Percentiles rank a stretch among this genome's conserved stretches.
These are phyloP conservation scores for Penicillium occitanis DNA, from an alignment of 2,329 filamentous ascomycete genomes.

Conservation along the genomic window DNA sequence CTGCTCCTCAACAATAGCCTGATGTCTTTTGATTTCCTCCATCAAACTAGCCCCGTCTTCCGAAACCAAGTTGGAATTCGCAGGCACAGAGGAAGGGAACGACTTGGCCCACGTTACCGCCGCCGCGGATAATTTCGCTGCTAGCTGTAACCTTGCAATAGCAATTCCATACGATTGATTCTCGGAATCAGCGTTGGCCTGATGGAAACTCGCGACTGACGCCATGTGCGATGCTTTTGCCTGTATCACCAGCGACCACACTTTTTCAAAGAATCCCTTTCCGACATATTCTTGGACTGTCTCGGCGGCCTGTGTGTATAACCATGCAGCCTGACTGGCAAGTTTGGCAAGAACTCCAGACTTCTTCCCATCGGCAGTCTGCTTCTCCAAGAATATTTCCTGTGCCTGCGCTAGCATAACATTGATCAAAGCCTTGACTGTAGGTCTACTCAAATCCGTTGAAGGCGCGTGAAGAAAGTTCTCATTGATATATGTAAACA, in stretches of 20 bases:
- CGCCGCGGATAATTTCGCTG: slow-evolving; percentile 75
- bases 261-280: slow-evolving; percentile 89
- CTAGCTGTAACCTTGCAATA: slow-evolving; percentile 77
- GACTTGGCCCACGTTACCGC: slow-evolving; percentile 72
- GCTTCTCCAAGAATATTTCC: slow-evolving; percentile 96
- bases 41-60: slow-evolving; percentile 72
- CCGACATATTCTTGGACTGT: slow-evolving; percentile 90
- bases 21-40: slow-evolving; percentile 82
- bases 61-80: slow-evolving; percentile 77
- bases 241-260: slow-evolving; percentile 73
- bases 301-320: slow-evolving; percentile 85
- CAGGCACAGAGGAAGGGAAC: slow-evolving; percentile 76
- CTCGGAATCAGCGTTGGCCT: slow-evolving; percentile 87
- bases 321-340: slow-evolving; percentile 81
- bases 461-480: slow-evolving; percentile 98
- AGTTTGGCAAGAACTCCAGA: slow-evolving; percentile 87
- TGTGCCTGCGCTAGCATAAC: slow-evolving; percentile 95
- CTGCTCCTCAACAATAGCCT: slow-evolving; percentile 77
- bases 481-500: slow-evolving; percentile 99
- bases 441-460: slow-evolving; percentile 91
- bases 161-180: slow-evolving; percentile 82
- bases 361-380: slow-evolving; percentile 90
- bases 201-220: slow-evolving; percentile 89
- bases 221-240: slow-evolving; percentile 79
- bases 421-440: slow-evolving; percentile 88